Evolutionary conservation across 2,329 filamentous ascomycete species (phyloP), one percentile per base, ranked within the genome.

Genomic region (Blumeria graminis): DNA sequence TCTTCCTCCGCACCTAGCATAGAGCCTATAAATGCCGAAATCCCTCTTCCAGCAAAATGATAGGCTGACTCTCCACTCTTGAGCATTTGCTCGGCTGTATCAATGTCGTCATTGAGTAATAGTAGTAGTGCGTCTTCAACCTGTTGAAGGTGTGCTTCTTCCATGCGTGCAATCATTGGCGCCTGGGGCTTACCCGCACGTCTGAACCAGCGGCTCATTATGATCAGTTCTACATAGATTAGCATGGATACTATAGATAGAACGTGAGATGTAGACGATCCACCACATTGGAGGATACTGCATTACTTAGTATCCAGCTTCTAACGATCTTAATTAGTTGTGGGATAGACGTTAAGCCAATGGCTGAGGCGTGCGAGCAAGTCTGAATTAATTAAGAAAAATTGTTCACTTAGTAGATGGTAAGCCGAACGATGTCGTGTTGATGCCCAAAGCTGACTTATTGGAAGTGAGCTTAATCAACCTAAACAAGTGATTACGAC

Each of bases 1-100:
- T 92, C 81, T 68, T 93, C 89, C 69, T 96, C 92, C 63, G 94
- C 92, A 1, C 89, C 89, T 1, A 96, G 71, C 1, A 92, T 82
- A 16, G 89, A 88, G 62, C 81, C 76, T 69, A 96, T 81, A 67
- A 96, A 96, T 48, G 79, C 80, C 18, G 88, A 81, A 36, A 94
- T 81, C 55, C 86, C 84, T 61, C 82, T 74, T 34, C 88, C 89
- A 36, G 96, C 75, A 71, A 84, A 73, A 69, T 98, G 92, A 66
- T 93, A 96, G n/a, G 86, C 78, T 6, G 89, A 94, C 62, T 77
- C 76, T 48, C 84, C 82, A 61, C 82, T 76, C 55, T 76, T 76
- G 38, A 94, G 74, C 45, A 80, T 78, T 58, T 74, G 73, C 69
- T 93, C 86, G 6, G 92, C 92, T 41, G 78, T 81, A 38, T 87